These are phyloP conservation scores for Ogataea saltuana DNA, from an alignment of 805 yeast species.

Conservation along the genomic window DNA sequence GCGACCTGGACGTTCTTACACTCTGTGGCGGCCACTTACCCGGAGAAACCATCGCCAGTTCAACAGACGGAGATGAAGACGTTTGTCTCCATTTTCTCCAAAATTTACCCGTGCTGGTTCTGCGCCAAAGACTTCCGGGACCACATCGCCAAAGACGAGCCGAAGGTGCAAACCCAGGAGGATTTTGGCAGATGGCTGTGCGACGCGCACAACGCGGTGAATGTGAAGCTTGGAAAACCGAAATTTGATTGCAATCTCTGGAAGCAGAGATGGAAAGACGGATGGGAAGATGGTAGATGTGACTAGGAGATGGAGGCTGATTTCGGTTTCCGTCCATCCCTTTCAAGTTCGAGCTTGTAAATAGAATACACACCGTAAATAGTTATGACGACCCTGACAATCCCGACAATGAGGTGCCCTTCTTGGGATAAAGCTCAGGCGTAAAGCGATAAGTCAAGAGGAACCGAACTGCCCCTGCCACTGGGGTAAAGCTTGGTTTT, in stretches of 20 bases:
- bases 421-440: constrained; percentile 1
- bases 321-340: too few relatives aligned
- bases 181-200: constrained; percentile 90
- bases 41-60: constrained; percentile 58
- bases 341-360: constrained; percentile 14
- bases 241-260: constrained; percentile 84
- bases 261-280: constrained; percentile 94
- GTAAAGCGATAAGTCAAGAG: constrained; percentile 57
- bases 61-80: constrained; percentile 72
- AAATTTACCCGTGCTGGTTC: constrained; percentile 89
- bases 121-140: constrained; percentile 83
- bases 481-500: constrained; percentile 84
- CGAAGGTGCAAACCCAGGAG: constrained; percentile 65
- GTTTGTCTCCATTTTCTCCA: constrained; percentile 70
- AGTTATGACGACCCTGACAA: too few relatives aligned
- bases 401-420: too few relatives aligned
- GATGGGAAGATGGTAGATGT: constrained; percentile 74
- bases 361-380: background rate
- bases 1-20: constrained; percentile 94
- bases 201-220: constrained; percentile 94
- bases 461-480: constrained; percentile 92
- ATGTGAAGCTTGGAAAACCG: constrained; percentile 80
- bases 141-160: constrained; percentile 55
- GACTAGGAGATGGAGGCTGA: constrained; percentile 30
- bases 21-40: constrained; percentile 86